phyloP scores from a whole-genome alignment of 2,329 filamentous ascomycete species.

The Fusarium staphyleae region DNA sequence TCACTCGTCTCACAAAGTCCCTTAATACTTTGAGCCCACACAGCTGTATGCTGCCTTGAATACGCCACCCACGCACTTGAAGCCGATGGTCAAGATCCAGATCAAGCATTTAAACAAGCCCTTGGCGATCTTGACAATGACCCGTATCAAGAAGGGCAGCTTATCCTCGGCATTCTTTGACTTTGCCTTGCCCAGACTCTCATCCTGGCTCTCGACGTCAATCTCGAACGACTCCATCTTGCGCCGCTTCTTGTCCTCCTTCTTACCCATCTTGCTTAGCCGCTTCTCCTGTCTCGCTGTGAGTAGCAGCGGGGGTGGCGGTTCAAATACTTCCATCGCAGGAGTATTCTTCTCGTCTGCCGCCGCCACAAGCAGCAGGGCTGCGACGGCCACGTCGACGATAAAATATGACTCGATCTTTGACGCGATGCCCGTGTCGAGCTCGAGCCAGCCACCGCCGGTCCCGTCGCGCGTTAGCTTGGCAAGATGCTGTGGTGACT shows the following conservation, averaged over 20 bases:
- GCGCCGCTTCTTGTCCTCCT: slow-evolving; percentile 43
- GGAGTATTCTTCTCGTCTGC: slow-evolving; percentile 59
- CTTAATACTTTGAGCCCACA: slow-evolving; percentile 53
- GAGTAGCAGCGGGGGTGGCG: slow-evolving; percentile 55
- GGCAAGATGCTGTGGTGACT: slow-evolving; percentile 66
- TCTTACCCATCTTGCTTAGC: slow-evolving; percentile 43
- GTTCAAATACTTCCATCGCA: slow-evolving; percentile 61
- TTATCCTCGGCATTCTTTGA: slow-evolving; percentile 54
- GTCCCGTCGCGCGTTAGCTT: slow-evolving; percentile 67
- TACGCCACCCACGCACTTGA: slow-evolving; percentile 61
- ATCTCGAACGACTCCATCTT: slow-evolving; percentile 65
- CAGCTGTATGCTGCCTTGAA: slow-evolving; percentile 60
- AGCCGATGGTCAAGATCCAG: slow-evolving; percentile 63
- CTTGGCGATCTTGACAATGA: slow-evolving; percentile 58
- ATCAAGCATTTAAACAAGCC: slow-evolving; percentile 64
- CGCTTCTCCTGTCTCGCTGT: slow-evolving; percentile 39
- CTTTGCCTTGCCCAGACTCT: slow-evolving; percentile 50
- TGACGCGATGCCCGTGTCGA: slow-evolving; percentile 66
- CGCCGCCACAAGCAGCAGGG: slow-evolving; percentile 65
- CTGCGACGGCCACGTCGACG: slow-evolving; percentile 67
- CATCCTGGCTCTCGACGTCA: slow-evolving; percentile 68
- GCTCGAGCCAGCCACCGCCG: slow-evolving; percentile 65
- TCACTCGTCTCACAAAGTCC: slow-evolving; percentile 1
- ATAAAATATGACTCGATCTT: slow-evolving; percentile 68
- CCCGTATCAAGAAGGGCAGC: slow-evolving; percentile 58